Evolutionary conservation across 768 basidiomycete genomes (phyloP).

Genomic region (Antrodiella citrinella): DNA sequence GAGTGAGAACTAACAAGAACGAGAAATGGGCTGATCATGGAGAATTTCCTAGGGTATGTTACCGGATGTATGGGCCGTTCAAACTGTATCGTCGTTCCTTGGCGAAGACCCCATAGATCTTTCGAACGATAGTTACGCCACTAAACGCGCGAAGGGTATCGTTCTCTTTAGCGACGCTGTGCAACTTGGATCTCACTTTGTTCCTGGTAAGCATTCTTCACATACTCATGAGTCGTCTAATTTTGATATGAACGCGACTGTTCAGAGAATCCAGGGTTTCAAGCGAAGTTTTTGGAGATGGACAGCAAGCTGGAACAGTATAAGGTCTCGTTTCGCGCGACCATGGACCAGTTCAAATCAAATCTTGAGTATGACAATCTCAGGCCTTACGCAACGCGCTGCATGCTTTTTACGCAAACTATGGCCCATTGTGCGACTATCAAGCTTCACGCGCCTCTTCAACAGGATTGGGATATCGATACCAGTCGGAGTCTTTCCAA

Average conservation of each 20-base stretch:
- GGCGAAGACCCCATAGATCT: not conserved
- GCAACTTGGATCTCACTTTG: not conserved
- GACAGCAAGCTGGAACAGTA: slow-evolving; percentile 24
- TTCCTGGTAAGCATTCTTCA: not conserved
- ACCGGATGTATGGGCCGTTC: not conserved
- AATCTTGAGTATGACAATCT: not conserved
- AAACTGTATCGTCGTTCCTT: not conserved
- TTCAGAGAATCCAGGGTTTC: slow-evolving; percentile 27
- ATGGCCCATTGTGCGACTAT: slow-evolving; percentile 21
- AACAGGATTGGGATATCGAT: slow-evolving; percentile 4
- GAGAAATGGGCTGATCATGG: not conserved
- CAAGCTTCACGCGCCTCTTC: slow-evolving; percentile 21
- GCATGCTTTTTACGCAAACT: slow-evolving; percentile 18
- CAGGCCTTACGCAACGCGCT: slow-evolving; percentile 5
- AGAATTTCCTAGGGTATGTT: not conserved
- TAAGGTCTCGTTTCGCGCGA: slow-evolving; percentile 14
- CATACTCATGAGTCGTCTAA: no score
- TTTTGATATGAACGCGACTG: no score
- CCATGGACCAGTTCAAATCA: not conserved
- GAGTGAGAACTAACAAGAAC: slow-evolving; percentile 4
- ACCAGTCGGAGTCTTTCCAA: slow-evolving; percentile 14
- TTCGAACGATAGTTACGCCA: not conserved
- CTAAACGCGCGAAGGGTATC: not conserved
- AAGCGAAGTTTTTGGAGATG: slow-evolving; percentile 17
- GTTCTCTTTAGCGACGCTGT: not conserved